These are phyloP conservation scores for Plasmodium berghei DNA, from an alignment of 169 alveolate genomes.

Conservation along the genomic window DNA sequence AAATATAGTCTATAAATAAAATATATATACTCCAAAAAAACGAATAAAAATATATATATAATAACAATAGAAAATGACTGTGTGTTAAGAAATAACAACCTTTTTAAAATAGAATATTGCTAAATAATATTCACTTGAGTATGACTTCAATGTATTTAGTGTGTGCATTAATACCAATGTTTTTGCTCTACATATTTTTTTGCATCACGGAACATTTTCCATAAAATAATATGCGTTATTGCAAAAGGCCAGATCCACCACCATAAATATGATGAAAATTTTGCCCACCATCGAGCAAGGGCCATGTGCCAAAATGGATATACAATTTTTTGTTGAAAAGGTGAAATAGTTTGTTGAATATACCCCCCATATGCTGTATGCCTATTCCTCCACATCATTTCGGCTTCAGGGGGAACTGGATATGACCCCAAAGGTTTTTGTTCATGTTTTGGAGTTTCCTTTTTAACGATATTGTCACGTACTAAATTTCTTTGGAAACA, in stretches of 20 bases:
- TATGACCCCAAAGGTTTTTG: constrained; percentile 89
- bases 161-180: constrained; percentile 56
- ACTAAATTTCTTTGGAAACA: constrained; percentile 44
- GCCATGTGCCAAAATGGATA: constrained; percentile 90
- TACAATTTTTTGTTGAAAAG: constrained; percentile 88
- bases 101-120: too few relatives aligned
- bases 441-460: constrained; percentile 84
- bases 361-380: constrained; percentile 89
- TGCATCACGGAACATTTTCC: constrained; percentile 72
- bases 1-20: too few relatives aligned
- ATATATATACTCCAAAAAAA: too few relatives aligned
- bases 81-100: too few relatives aligned
- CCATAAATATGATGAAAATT: constrained; percentile 81
- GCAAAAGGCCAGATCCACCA: constrained; percentile 88
- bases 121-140: too few relatives aligned
- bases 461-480: constrained; percentile 36
- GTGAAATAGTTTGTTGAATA: constrained; percentile 90
- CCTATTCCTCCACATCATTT: constrained; percentile 91
- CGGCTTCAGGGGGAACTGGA: constrained; percentile 91
- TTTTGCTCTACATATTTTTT: constrained; percentile 58
- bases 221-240: constrained; percentile 72
- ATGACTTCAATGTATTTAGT: not conserved
- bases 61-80: too few relatives aligned
- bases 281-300: constrained; percentile 91
- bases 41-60: too few relatives aligned